phyloP scores from a whole-genome alignment of 345 rosid species.

The Populus simonii region DNA sequence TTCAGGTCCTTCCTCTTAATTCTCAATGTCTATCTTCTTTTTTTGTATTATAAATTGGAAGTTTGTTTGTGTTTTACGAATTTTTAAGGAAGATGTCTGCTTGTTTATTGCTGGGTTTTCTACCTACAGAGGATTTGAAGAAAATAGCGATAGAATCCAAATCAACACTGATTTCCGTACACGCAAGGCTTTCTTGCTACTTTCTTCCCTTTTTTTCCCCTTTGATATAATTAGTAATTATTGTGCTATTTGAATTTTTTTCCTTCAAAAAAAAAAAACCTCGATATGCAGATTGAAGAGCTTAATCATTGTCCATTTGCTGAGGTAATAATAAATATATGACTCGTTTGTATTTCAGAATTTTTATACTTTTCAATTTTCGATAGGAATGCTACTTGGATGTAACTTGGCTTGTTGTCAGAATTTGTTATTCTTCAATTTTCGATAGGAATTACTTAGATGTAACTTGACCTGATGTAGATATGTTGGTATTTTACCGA shows the following conservation, averaged over 20 bases:
- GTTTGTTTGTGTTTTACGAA: not conserved
- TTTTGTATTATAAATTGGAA: not conserved
- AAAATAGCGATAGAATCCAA: conserved; percentile 49
- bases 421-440: not conserved
- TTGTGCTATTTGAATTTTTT: not conserved
- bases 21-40: not conserved
- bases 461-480: conserved; percentile 20
- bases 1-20: conserved; percentile 45
- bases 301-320: conserved; percentile 68
- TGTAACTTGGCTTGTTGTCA: conserved; percentile 5
- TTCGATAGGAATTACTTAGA: not conserved
- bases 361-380: not conserved
- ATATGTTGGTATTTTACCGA: conserved; percentile 88
- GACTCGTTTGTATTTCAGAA: not conserved
- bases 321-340: conserved; percentile 49
- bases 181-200: conserved; percentile 51
- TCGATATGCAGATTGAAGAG: conserved; percentile 65
- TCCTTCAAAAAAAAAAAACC: not conserved
- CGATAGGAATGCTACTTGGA: not conserved
- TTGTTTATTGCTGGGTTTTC: not conserved
- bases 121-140: conserved; percentile 71
- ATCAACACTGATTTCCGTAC: conserved; percentile 68
- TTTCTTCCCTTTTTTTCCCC: not conserved
- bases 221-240: not conserved
- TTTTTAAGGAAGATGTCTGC: not conserved